Evolutionary conservation across 768 basidiomycete genomes (phyloP).

Genomic region (Sistotremastrum suecicum): DNA sequence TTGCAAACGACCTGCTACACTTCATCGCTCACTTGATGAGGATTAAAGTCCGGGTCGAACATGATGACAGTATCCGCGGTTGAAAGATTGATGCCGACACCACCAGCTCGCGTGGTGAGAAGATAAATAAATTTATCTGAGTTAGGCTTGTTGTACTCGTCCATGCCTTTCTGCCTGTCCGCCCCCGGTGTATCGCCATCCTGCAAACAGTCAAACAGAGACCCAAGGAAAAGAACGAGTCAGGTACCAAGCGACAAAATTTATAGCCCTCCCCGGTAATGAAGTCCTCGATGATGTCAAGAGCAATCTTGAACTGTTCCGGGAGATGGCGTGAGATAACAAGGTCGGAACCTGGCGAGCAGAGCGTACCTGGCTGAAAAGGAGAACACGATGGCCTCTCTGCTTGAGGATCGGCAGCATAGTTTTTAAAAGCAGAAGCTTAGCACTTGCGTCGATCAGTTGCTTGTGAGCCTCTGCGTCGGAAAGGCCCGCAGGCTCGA

Average conservation of each 20-base stretch:
- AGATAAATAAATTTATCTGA: conserved; percentile 89
- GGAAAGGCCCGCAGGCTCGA: conserved; percentile 57
- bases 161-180: conserved; percentile 88
- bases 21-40: conserved; percentile 59
- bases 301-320: conserved; percentile 68
- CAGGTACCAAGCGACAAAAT: conserved; percentile 58
- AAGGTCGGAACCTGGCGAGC: neutral
- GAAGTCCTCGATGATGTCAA: conserved; percentile 85
- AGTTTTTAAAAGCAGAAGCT: conserved; percentile 62
- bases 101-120: conserved; percentile 85
- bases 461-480: conserved; percentile 56
- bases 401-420: conserved; percentile 74
- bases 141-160: conserved; percentile 77
- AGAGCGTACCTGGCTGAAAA: conserved; percentile 77
- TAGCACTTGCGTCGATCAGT: conserved; percentile 74
- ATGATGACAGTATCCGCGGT: conserved; percentile 90
- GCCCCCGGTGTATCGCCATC: conserved; percentile 81
- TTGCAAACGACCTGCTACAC: neutral
- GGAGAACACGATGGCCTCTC: conserved; percentile 74
- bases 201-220: conserved; percentile 22
- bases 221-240: conserved; percentile 6
- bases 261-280: conserved; percentile 66
- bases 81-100: conserved; percentile 75
- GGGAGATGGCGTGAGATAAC: neutral
- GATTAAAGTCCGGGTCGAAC: conserved; percentile 96